Conservation (phyloP, 345 rosid species). For the thale cress (Arabidopsis thaliana) region DNA sequence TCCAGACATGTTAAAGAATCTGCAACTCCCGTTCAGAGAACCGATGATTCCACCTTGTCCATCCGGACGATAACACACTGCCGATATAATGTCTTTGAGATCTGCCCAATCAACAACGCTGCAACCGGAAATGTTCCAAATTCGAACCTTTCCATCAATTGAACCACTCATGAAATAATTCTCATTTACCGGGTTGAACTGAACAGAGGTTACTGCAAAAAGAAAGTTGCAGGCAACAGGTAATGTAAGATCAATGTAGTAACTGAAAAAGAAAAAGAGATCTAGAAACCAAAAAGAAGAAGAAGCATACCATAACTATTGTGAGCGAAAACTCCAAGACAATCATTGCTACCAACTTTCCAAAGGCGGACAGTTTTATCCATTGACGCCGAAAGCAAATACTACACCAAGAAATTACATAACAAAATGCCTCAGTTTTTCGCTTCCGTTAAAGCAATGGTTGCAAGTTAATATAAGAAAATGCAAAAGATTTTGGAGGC, state of each 20-base stretch:
- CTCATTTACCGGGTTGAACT: slow-evolving; percentile 81
- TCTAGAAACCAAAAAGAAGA: slow-evolving; percentile 24
- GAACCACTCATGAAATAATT: slow-evolving; percentile 81
- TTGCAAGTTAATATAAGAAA: neutral
- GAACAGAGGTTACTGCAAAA: slow-evolving; percentile 77
- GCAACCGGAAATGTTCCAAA: slow-evolving; percentile 70
- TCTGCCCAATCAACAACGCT: slow-evolving; percentile 88
- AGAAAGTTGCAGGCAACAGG: slow-evolving; percentile 25
- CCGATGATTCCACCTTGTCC: slow-evolving; percentile 73
- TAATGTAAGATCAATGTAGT: slow-evolving; percentile 24
- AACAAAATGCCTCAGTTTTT: slow-evolving; percentile 20
- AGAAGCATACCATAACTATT: slow-evolving; percentile 68
- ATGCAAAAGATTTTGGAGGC: slow-evolving; percentile 34
- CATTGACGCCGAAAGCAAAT: slow-evolving; percentile 74
- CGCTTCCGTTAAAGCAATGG: slow-evolving; percentile 22
- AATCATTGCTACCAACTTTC: slow-evolving; percentile 63
- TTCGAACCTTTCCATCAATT: slow-evolving; percentile 83
- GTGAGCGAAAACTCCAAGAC: slow-evolving; percentile 72
- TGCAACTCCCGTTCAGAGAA: slow-evolving; percentile 61
- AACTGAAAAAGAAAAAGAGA: neutral
- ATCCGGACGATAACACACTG: slow-evolving; percentile 83
- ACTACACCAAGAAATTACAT: slow-evolving; percentile 53
- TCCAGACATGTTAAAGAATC: slow-evolving; percentile 63
- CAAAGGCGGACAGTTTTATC: slow-evolving; percentile 84
- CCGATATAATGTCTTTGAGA: slow-evolving; percentile 71